Base-by-base conservation (phyloP, 257 asterid species). In the Oldenlandia corymbosa region DNA sequence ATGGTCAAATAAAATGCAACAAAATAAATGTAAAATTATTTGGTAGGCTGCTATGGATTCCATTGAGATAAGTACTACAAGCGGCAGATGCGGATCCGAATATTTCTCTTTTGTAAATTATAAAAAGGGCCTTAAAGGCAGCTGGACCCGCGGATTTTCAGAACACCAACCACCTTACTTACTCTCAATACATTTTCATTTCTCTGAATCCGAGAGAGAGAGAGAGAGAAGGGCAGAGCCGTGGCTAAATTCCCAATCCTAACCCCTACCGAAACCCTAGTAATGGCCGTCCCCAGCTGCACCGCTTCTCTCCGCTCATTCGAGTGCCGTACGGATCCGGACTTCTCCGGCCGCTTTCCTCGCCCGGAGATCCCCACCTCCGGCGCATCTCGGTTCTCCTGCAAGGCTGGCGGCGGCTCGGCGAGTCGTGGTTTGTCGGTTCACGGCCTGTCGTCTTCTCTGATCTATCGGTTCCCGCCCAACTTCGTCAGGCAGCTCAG, bases 401-500 rank as follows among this genome's bases (percentile, higher is more conserved):
- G 65, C 0, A 76, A 76, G 48, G 62, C 79, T 18, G 71, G 63
- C n/a, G n/a, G n/a, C n/a, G n/a, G n/a, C 47, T 55, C 81, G 8
- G 66, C 72, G 64, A 63, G 68, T 48, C 75, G 63, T 9, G 68
- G 68, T 28, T 71, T 67, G 68, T 63, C 65, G 65, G 70, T 73
- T 48, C 58, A 55, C 73, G 84, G 82, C 31, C 50, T 85, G 34
- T 87, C 91, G 2, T 93, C 97, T 4, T 85, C 97, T 13, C 76
- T 75, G 46, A 87, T 89, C 62, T 53, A 82, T 49, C 77, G 78
- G 76, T 93, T 93, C 68, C 99, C 97, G 24, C 99, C 99, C 12
- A 93, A 90, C 74, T 87, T 93, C 75, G 97, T 90, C 62, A 77
- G 97, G 69, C 99, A 93, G 94, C 88, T 93, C 64, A 89, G 96